Conservation (phyloP, 768 basidiomycete species). For the Astraeus odoratus region DNA sequence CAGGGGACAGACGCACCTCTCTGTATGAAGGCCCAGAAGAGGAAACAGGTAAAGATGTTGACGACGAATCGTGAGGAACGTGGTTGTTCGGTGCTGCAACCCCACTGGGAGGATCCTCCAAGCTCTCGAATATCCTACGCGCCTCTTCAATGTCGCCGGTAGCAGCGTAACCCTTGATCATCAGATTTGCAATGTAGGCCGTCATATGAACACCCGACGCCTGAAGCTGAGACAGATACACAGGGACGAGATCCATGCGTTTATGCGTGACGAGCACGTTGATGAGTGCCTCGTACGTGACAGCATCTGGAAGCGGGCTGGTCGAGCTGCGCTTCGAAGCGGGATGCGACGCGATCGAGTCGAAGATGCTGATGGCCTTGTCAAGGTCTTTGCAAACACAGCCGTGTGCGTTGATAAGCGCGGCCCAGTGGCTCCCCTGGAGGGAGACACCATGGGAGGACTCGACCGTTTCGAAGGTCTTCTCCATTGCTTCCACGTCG, state of each 20-base stretch:
- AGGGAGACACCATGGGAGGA: slow-evolving; percentile 26
- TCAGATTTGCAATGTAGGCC: slow-evolving; percentile 82
- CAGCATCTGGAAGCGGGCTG: slow-evolving; percentile 58
- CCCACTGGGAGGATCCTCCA: slow-evolving; percentile 75
- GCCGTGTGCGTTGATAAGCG: slow-evolving; percentile 86
- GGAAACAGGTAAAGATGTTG: slow-evolving; percentile 24
- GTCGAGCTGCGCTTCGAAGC: slow-evolving; percentile 27
- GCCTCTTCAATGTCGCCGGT: slow-evolving; percentile 65
- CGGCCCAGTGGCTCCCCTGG: slow-evolving; percentile 67
- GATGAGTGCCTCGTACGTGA: slow-evolving; percentile 86
- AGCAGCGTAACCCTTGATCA: slow-evolving; percentile 57
- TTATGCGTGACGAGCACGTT: slow-evolving; percentile 77
- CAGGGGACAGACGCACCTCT: slow-evolving; percentile 16
- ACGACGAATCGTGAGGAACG: slow-evolving; percentile 48
- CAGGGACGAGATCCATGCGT: slow-evolving; percentile 68
- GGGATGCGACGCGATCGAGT: slow-evolving; percentile 57
- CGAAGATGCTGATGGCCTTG: slow-evolving; percentile 70
- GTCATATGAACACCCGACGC: slow-evolving; percentile 74
- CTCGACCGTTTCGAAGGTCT: slow-evolving; percentile 56
- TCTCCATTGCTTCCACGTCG: slow-evolving; percentile 64
- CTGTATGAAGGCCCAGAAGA: slow-evolving; percentile 34
- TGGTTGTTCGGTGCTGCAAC: slow-evolving; percentile 90
- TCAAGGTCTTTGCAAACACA: slow-evolving; percentile 71
- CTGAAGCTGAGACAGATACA: slow-evolving; percentile 58
- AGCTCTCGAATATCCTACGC: slow-evolving; percentile 68